A percentile compares a stretch with the other conserved stretches of the same genome.
phyloP scores from a whole-genome alignment of 2,329 filamentous ascomycete genomes.

The Ceratocystiopsis minuta region DNA sequence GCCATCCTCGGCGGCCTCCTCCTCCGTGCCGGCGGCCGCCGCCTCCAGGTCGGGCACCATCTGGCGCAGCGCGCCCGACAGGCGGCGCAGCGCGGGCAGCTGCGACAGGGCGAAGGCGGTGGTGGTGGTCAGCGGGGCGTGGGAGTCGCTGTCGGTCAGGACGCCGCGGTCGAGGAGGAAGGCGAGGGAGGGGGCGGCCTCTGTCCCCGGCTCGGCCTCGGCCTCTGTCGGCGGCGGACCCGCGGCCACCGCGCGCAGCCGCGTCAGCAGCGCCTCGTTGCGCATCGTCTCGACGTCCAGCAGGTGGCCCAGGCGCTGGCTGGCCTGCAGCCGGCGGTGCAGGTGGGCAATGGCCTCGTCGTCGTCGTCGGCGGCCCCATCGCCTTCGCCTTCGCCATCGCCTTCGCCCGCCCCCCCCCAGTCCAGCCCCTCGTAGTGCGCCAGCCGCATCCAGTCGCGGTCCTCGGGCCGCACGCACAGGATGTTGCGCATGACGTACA shows the following conservation, averaged over 20 bases:
- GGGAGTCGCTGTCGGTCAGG: slow-evolving; percentile 30
- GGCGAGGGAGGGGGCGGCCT: slow-evolving; percentile 24
- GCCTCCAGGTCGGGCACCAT: slow-evolving; percentile 44
- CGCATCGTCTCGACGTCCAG: slow-evolving; percentile 51
- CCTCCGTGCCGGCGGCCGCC: slow-evolving; percentile 12
- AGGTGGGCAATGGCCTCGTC: slow-evolving; percentile 51
- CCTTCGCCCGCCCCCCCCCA: slow-evolving; percentile 15
- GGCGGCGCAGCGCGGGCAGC: slow-evolving; percentile 55
- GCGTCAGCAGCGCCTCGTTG: slow-evolving; percentile 52
- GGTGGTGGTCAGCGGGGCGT: slow-evolving; percentile 47
- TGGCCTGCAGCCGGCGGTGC: slow-evolving; percentile 57
- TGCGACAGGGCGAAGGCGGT: slow-evolving; percentile 68
- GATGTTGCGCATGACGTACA: slow-evolving; percentile 80
- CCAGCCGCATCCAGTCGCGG: slow-evolving; percentile 60
- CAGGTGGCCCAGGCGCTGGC: slow-evolving; percentile 53
- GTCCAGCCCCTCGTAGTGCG: slow-evolving; percentile 61
- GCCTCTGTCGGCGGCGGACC: not conserved
- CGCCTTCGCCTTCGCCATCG: slow-evolving; percentile 3
- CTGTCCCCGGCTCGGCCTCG: not conserved
- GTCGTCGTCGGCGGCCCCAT: slow-evolving; percentile 4
- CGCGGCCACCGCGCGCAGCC: slow-evolving; percentile 33
- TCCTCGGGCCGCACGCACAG: slow-evolving; percentile 51
- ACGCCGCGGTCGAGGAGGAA: slow-evolving; percentile 38
- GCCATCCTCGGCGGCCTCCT: not conserved
- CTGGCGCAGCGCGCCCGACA: slow-evolving; percentile 41